Percentiles rank a stretch among this genome's conserved stretches.
These are phyloP conservation scores for Cryptococcus sp. DNA, from an alignment of 1,284 basidiomycete species.

Conservation along the genomic window DNA sequence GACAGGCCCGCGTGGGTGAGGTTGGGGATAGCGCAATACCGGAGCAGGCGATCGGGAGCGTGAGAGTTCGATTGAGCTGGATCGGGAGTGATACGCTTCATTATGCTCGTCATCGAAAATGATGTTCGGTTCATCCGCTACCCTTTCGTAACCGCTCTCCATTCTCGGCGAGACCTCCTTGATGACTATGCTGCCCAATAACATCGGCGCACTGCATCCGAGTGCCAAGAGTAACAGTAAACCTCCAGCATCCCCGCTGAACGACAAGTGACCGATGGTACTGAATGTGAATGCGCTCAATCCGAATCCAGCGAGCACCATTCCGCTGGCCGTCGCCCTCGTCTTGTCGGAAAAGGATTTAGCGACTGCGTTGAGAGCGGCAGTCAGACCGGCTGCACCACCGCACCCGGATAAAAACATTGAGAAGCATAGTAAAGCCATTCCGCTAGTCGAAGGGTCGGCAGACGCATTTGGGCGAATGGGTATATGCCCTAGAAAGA, in stretches of 20 bases:
- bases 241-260: constrained; percentile 64
- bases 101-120: constrained; percentile 6
- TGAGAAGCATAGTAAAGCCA: constrained; percentile 30
- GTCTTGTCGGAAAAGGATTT: constrained; percentile 45
- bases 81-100: constrained; percentile 2
- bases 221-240: constrained; percentile 66
- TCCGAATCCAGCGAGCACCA: constrained; percentile 77
- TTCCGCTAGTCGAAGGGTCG: constrained; percentile 15
- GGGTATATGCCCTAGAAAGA: constrained; percentile 53
- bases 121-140: background rate
- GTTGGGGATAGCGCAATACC: background rate
- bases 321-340: constrained; percentile 64
- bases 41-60: constrained; percentile 24
- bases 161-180: constrained; percentile 54
- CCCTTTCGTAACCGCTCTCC: constrained; percentile 5
- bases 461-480: constrained; percentile 12
- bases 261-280: constrained; percentile 60
- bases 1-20: constrained; percentile 16
- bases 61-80: constrained; percentile 27
- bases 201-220: constrained; percentile 65
- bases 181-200: constrained; percentile 63
- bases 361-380: constrained; percentile 46
- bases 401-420: constrained; percentile 45
- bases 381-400: constrained; percentile 41
- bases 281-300: constrained; percentile 77